Evolutionary conservation across 345 rosid species (phyloP).

Genomic region (Rhodamnia argentea): DNA sequence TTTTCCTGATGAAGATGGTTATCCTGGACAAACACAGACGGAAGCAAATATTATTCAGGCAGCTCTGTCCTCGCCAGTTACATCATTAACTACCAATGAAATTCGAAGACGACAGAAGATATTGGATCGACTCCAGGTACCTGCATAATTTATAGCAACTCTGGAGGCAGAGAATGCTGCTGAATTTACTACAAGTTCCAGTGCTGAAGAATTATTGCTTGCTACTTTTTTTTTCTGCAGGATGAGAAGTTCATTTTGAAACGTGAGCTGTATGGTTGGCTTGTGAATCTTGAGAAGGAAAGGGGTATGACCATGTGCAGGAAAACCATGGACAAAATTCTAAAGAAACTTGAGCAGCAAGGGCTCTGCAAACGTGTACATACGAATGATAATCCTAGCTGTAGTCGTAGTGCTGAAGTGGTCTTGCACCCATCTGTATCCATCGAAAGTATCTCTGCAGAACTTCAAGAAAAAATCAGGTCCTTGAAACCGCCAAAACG

Average conservation of each 20-base stretch:
- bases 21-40: background rate
- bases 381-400: constrained; percentile 38
- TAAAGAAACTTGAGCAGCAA: constrained; percentile 62
- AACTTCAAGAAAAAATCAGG: constrained; percentile 54
- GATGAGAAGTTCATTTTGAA: constrained; percentile 61
- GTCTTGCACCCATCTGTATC: constrained; percentile 54
- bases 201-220: background rate
- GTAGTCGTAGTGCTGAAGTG: constrained; percentile 34
- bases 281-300: constrained; percentile 65
- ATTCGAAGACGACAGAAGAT: constrained; percentile 68
- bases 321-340: constrained; percentile 55
- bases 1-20: background rate
- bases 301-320: constrained; percentile 52
- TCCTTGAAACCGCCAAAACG: constrained; percentile 58
- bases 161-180: background rate
- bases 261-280: constrained; percentile 71
- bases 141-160: background rate
- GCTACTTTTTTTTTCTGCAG: constrained; percentile 17
- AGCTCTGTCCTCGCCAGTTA: background rate
- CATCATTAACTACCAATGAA: constrained; percentile 39
- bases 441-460: constrained; percentile 39
- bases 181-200: constrained; percentile 1
- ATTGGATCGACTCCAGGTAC: constrained; percentile 57
- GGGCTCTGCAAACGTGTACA: constrained; percentile 69
- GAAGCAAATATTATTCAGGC: background rate